phyloP scores from a whole-genome alignment of 2,329 filamentous ascomycete species.

The Xylaria sp. region DNA sequence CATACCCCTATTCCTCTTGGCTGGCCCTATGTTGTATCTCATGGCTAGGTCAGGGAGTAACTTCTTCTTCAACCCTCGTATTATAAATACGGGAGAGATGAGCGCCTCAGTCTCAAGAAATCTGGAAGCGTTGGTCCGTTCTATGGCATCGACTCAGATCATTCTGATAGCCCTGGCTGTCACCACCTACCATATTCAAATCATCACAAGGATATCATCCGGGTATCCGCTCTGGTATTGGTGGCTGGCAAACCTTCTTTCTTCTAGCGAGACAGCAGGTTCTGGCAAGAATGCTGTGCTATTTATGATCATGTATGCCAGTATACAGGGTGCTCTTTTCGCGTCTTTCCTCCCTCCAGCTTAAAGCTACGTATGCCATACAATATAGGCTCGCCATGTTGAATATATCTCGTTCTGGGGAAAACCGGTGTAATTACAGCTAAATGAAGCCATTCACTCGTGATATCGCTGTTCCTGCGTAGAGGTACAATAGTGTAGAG shows the following conservation, averaged over 20 bases:
- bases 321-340: constrained; percentile 85
- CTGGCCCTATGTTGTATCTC: constrained; percentile 78
- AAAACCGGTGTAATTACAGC: not conserved
- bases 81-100: not conserved
- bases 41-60: constrained; percentile 69
- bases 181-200: constrained; percentile 90
- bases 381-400: too few species aligned
- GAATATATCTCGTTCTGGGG: not conserved
- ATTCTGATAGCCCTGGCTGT: constrained; percentile 76
- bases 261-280: constrained; percentile 47
- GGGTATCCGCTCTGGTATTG: constrained; percentile 92
- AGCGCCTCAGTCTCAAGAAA: constrained; percentile 12
- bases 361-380: constrained; percentile 50
- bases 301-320: constrained; percentile 82
- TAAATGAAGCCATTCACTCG: not conserved
- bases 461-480: not conserved
- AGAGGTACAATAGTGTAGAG: not conserved
- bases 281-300: constrained; percentile 59
- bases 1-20: constrained; percentile 86
- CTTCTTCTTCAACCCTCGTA: constrained; percentile 41
- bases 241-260: constrained; percentile 70
- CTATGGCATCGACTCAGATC: constrained; percentile 77
- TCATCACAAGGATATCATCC: constrained; percentile 88
- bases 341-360: constrained; percentile 93
- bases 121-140: constrained; percentile 54